Conservation (phyloP, 2,329 filamentous ascomycete genomes). For the Juglanconis oblonga region DNA sequence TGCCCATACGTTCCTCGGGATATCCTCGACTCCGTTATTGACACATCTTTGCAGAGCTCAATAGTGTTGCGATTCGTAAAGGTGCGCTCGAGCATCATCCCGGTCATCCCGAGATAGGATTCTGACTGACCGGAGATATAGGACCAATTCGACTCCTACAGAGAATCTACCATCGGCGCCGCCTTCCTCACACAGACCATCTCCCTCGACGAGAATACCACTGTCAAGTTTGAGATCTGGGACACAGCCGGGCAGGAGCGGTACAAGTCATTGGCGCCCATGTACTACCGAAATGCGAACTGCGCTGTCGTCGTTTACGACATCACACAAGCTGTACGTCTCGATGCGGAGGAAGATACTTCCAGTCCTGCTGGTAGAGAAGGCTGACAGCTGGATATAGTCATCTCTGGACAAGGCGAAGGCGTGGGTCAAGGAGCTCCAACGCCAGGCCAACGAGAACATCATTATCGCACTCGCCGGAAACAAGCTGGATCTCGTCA, state of each 20-base stretch:
- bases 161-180: conserved; percentile 96
- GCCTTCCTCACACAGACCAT: conserved; percentile 99
- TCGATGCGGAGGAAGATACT: background rate
- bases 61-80: conserved; percentile 98
- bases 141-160: conserved; percentile 98
- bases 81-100: conserved; percentile 44
- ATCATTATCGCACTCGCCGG: conserved; percentile 98
- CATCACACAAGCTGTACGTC: conserved; percentile 93
- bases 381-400: conserved; percentile 45
- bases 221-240: conserved; percentile 99
- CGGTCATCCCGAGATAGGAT: background rate
- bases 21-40: conserved; percentile 24
- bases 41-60: conserved; percentile 66
- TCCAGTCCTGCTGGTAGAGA: too few species aligned
- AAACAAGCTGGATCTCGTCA: conserved; percentile 96
- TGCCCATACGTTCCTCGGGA: background rate
- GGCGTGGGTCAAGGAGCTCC: conserved; percentile 97
- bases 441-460: conserved; percentile 98
- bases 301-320: conserved; percentile 99
- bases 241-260: conserved; percentile 97
- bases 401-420: conserved; percentile 98
- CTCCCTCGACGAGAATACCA: conserved; percentile 94
- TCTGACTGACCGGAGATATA: conserved; percentile 34
- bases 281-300: conserved; percentile 99
- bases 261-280: conserved; percentile 97